phyloP scores from a whole-genome alignment of 1,284 basidiomycete genomes.

The Pseudozyma hubeiensis region DNA sequence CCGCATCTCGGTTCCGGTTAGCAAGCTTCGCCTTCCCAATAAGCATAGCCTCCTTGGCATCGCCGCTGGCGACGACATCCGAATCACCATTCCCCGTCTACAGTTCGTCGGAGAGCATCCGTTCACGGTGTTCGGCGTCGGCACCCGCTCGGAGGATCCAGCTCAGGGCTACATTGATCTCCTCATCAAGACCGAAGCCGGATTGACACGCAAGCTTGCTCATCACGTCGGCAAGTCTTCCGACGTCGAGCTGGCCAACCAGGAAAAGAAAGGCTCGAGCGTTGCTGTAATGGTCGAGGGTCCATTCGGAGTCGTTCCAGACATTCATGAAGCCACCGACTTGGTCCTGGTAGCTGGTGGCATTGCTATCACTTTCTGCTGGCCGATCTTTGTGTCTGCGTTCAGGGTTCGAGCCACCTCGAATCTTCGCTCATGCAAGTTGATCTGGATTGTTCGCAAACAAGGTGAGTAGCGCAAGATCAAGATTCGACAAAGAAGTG shows the following conservation, averaged over 20 bases:
- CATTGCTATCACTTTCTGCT: conserved; percentile 53
- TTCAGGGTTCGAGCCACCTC: not conserved
- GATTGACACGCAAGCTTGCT: conserved; percentile 43
- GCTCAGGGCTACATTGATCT: conserved; percentile 36
- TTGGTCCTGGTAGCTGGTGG: conserved; percentile 46
- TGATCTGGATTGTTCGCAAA: conserved; percentile 48
- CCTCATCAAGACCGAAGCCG: conserved; percentile 36
- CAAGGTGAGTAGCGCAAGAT: conserved; percentile 27
- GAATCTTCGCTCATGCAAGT: conserved; percentile 29
- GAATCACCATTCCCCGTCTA: conserved; percentile 43
- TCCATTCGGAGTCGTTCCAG: conserved; percentile 36
- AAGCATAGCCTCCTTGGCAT: conserved; percentile 16
- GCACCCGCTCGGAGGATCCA: conserved; percentile 7
- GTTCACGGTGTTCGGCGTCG: conserved; percentile 45
- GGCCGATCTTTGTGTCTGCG: conserved; percentile 40
- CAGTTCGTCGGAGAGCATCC: conserved; percentile 54
- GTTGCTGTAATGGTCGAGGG: conserved; percentile 49
- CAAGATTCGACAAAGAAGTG: not conserved
- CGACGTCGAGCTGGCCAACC: conserved; percentile 19
- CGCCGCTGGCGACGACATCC: conserved; percentile 45
- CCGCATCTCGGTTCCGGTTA: conserved; percentile 36
- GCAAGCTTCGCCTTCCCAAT: conserved; percentile 19
- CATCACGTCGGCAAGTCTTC: conserved; percentile 2
- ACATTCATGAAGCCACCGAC: conserved; percentile 12
- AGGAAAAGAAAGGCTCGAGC: not conserved